phyloP scores from a whole-genome alignment of 345 rosid genomes.

The Acer campestre region DNA sequence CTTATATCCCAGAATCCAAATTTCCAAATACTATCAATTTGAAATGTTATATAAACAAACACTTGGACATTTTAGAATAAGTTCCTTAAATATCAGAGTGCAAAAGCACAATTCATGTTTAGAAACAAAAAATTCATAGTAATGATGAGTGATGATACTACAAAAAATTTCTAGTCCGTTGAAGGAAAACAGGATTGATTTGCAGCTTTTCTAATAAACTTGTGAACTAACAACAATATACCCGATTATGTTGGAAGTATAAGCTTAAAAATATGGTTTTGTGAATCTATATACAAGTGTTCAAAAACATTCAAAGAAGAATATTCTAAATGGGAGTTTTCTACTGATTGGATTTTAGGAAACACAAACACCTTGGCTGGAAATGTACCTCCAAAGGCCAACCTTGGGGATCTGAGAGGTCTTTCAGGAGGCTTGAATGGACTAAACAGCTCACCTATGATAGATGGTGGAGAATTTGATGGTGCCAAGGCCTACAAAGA shows the following conservation, averaged over 20 bases:
- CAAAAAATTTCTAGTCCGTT: too few species aligned
- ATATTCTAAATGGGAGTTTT: not conserved
- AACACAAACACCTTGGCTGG: constrained; percentile 67
- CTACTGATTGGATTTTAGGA: constrained; percentile 29
- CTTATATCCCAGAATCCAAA: not conserved
- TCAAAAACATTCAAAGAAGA: not conserved
- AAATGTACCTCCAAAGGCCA: constrained; percentile 71
- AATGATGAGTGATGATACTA: too few species aligned
- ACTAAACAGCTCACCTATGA: constrained; percentile 56
- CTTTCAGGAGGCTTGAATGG: constrained; percentile 55
- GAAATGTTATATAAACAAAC: not conserved
- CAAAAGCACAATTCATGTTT: too few species aligned
- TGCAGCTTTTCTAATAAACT: too few species aligned
- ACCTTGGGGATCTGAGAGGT: constrained; percentile 64
- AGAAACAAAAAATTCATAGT: too few species aligned
- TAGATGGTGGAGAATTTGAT: constrained; percentile 60
- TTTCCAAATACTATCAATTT: not conserved
- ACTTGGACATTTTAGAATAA: not conserved
- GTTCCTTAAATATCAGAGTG: too few species aligned
- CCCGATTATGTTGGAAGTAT: not conserved
- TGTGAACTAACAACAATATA: too few species aligned
- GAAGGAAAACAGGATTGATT: too few species aligned
- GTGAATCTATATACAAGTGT: not conserved
- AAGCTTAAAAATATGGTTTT: not conserved
- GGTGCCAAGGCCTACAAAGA: constrained; percentile 73